phyloP scores from a whole-genome alignment of 305 asterid species.

The Fraxinus sp. region DNA sequence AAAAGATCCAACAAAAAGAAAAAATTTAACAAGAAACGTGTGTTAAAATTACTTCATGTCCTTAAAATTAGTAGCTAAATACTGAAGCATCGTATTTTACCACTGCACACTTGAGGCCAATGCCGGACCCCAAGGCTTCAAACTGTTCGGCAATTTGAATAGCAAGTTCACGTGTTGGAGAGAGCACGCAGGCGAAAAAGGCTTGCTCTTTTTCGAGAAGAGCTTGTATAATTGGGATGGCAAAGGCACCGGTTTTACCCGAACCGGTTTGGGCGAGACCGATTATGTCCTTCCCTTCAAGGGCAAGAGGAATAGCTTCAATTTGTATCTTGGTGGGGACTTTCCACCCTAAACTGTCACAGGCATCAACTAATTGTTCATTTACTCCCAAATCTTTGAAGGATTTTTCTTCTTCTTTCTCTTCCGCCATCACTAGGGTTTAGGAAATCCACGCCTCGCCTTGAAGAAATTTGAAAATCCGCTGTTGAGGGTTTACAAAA shows the following conservation, averaged over 20 bases:
- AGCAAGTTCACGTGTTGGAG: conserved; percentile 90
- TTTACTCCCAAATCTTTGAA: conserved; percentile 77
- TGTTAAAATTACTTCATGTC: not conserved
- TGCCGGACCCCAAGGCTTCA: conserved; percentile 78
- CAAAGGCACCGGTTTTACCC: conserved; percentile 94
- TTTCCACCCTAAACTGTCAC: conserved; percentile 73
- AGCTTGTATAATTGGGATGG: conserved; percentile 76
- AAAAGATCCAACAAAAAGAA: not conserved
- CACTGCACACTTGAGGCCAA: conserved; percentile 76
- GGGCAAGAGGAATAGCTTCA: conserved; percentile 77
- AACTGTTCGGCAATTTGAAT: conserved; percentile 84
- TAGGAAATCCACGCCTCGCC: not conserved
- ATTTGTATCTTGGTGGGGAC: conserved; percentile 67
- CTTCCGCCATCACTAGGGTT: conserved; percentile 43
- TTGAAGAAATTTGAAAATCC: not conserved
- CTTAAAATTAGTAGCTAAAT: not conserved
- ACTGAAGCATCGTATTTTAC: conserved; percentile 24
- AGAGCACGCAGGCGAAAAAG: conserved; percentile 77
- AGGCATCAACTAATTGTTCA: conserved; percentile 64
- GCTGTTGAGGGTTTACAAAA: no score
- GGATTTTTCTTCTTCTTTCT: conserved; percentile 36
- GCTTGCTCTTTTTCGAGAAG: conserved; percentile 65
- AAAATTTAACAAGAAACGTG: not conserved
- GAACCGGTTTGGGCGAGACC: conserved; percentile 96
- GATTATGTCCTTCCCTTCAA: conserved; percentile 73